These are phyloP conservation scores for Sporisorium scitamineum DNA, from an alignment of 1,284 basidiomycete species.

Conservation along the genomic window DNA sequence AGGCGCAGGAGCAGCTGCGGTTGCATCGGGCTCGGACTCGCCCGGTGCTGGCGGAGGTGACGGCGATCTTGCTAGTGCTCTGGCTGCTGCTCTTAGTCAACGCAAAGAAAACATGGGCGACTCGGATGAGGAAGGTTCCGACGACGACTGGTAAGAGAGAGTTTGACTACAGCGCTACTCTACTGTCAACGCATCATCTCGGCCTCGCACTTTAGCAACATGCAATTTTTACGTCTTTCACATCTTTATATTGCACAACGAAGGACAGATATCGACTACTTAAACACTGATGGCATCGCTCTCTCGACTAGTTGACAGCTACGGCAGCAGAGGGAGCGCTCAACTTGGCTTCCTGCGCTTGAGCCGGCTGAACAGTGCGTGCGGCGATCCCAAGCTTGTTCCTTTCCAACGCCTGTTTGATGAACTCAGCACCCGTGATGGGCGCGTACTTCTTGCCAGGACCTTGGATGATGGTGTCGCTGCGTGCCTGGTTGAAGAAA, in stretches of 20 bases:
- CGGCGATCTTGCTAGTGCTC: constrained; percentile 76
- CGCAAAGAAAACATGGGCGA: constrained; percentile 91
- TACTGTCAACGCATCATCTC: not conserved
- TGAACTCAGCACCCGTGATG: constrained; percentile 43
- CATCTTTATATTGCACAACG: not conserved
- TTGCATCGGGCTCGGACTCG: constrained; percentile 19
- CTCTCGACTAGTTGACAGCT: constrained; percentile 3
- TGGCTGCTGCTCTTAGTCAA: constrained; percentile 78
- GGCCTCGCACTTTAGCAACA: not conserved
- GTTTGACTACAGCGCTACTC: not conserved
- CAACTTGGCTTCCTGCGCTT: not conserved
- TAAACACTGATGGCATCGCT: not conserved
- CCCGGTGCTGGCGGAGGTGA: constrained; percentile 65
- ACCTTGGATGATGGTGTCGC: constrained; percentile 58
- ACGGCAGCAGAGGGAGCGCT: constrained; percentile 7
- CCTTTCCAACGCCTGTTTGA: constrained; percentile 55
- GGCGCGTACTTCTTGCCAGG: constrained; percentile 52
- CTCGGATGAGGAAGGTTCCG: constrained; percentile 84
- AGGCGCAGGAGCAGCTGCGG: constrained; percentile 39
- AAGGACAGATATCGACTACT: not conserved
- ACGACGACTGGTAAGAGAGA: constrained; percentile 67
- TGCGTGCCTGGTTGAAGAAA: constrained; percentile 64
- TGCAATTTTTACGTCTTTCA: no score
- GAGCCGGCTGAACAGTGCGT: not conserved
- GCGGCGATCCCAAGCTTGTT: constrained; percentile 32